Base-by-base conservation (phyloP, 257 asterid genomes). In the Fraxinus anomala region DNA sequence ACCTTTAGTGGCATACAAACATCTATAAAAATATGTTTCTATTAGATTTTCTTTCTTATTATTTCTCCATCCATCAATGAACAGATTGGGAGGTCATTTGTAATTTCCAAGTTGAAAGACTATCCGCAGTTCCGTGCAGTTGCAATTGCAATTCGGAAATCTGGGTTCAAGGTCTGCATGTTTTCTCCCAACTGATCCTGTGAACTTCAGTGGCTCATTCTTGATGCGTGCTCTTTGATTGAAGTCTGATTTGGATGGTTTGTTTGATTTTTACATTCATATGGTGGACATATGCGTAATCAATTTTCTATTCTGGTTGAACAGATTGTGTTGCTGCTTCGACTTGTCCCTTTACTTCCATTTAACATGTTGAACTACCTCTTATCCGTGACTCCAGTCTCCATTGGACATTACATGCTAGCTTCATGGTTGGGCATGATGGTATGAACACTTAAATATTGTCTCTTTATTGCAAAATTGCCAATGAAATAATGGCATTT, bases 401-500 rank as follows among this genome's bases (percentile, higher is more conserved):
- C 99, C 31, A 47, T 93, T 56, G 85, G 88, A 80, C 92, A 96
- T 40, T 96, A 96, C 86, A 83, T 91, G 88, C 90, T 96, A 65
- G 99, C 99, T 73, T 89, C 99, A 66, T 96, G 99, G 99, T 83
- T 96, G 87, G 99, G 99, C 81, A 96, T 96, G 99, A 91, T 96
- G 98, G 99, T 96, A 87, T 49, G 81, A 76, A 31, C 26, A 70
- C 44, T n/a, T 56, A 47, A 12, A 49, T 70, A 73, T 44, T 34
- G 31, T 17, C 40, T 73, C 59, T 56, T 67, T 68, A 12, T 30
- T 75, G 39, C 61, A 73, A 79, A 12, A 11, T 2, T 44, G 51
- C 51, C 49, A 74, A 24, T 73, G 63, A 51, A 51, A 10, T 33
- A 4, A 68, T 28, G 23, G 71, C 71, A 67, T 67, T 67, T 67